Evolutionary conservation across 345 rosid genomes (phyloP).

Genomic region (Populus davidiana): DNA sequence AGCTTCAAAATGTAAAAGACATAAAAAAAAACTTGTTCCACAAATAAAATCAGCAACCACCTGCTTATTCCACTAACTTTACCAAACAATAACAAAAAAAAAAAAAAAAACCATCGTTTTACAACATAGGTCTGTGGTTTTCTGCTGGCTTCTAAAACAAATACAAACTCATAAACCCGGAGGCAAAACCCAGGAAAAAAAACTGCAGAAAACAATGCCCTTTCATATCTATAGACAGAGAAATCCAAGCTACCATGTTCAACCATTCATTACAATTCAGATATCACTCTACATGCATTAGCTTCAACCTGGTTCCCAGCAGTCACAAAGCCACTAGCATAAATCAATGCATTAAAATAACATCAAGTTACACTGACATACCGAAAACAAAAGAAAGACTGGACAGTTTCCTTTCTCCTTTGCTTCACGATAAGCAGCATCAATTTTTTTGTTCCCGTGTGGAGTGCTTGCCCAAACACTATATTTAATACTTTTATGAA

Average conservation of each 20-base stretch:
- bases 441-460: slow-evolving; percentile 66
- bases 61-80: background rate
- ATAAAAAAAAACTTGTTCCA: background rate
- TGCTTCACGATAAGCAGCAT: slow-evolving; percentile 60
- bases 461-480: slow-evolving; percentile 78
- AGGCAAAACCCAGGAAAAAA: background rate
- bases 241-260: background rate
- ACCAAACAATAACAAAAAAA: background rate
- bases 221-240: background rate
- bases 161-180: background rate
- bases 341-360: background rate
- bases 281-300: background rate
- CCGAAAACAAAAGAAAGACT: slow-evolving; percentile 67
- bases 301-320: background rate
- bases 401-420: slow-evolving; percentile 52
- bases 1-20: background rate
- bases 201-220: background rate
- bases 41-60: background rate
- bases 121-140: background rate
- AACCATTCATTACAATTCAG: background rate
- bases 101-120: background rate
- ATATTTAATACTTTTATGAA: slow-evolving; percentile 71
- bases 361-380: slow-evolving; percentile 5
- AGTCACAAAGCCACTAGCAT: background rate
- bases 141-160: background rate